Conservation (phyloP, 1,284 basidiomycete species). For the Microbotryum violaceum region DNA sequence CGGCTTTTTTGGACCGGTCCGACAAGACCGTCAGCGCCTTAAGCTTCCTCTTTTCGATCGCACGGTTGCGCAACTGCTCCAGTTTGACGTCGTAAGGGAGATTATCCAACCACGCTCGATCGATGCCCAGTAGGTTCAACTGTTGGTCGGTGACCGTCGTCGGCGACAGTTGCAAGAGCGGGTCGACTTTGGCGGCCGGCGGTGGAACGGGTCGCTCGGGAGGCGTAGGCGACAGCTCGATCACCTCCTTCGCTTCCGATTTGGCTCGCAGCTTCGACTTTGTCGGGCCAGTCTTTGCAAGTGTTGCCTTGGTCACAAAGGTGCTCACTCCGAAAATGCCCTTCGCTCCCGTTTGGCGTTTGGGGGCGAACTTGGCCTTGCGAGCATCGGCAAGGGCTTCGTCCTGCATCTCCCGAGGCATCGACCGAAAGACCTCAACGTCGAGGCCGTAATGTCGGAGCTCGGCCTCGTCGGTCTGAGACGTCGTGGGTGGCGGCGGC, state of each 20-base stretch:
- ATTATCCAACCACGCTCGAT: conserved; percentile 9
- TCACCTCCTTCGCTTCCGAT: conserved; percentile 10
- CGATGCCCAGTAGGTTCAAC: conserved; percentile 11
- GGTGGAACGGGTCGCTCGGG: conserved; percentile 1
- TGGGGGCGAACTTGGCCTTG: neutral
- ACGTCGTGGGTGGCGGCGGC: conserved; percentile 1
- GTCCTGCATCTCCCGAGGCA: conserved; percentile 2
- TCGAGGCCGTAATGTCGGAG: conserved; percentile 22
- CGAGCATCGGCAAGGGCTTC: conserved; percentile 12
- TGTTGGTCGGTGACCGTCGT: conserved; percentile 14
- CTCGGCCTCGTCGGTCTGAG: conserved; percentile 13
- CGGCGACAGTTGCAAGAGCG: neutral
- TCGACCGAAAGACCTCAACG: conserved; percentile 9
- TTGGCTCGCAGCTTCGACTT: conserved; percentile 10
- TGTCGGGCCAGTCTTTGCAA: neutral
- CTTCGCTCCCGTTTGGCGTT: neutral
- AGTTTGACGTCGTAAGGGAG: conserved; percentile 8
- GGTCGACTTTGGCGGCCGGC: conserved; percentile 1
- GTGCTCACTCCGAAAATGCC: conserved; percentile 4
- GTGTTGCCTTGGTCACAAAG: neutral
- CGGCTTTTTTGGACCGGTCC: neutral
- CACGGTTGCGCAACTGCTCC: neutral
- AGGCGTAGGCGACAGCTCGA: neutral
- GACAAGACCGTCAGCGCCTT: neutral
- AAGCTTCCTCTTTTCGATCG: neutral